phyloP scores from a whole-genome alignment of 345 rosid species.

The Sisymbrium altissimum region DNA sequence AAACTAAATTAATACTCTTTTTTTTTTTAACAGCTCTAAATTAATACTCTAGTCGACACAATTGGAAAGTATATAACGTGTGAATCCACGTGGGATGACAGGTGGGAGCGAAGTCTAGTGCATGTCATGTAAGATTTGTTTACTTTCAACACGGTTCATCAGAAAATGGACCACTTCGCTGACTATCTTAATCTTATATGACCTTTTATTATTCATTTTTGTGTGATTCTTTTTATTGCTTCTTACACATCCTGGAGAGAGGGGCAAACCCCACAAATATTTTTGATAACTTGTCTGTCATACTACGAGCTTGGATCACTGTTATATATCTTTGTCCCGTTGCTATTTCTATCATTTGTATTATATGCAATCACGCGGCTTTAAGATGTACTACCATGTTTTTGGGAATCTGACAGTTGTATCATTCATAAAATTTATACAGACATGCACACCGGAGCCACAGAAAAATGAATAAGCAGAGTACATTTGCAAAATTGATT shows the following conservation, averaged over 20 bases:
- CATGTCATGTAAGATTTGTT: slow-evolving; percentile 24
- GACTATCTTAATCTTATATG: background rate
- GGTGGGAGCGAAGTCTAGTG: slow-evolving; percentile 28
- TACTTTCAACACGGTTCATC: slow-evolving; percentile 38
- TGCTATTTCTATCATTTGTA: background rate
- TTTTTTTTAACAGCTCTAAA: too few relatives aligned
- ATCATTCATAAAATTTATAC: background rate
- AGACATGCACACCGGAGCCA: slow-evolving; percentile 1
- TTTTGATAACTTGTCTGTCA: background rate
- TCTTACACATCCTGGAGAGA: background rate
- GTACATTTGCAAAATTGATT: background rate
- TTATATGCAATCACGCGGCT: slow-evolving; percentile 22
- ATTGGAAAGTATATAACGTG: background rate
- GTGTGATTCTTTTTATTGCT: background rate
- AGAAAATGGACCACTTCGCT: slow-evolving; percentile 31
- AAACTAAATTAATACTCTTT: background rate
- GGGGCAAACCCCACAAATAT: background rate
- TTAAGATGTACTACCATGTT: slow-evolving; percentile 2
- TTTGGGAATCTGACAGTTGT: slow-evolving; percentile 30
- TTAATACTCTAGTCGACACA: background rate
- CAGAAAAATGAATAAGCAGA: background rate
- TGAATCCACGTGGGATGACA: slow-evolving; percentile 29
- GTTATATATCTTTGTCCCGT: background rate
- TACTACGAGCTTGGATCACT: background rate
- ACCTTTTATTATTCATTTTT: background rate